A percentile compares a stretch with the other conserved stretches of the same genome.
Conservation (phyloP, 2,329 filamentous ascomycete genomes). For the Microdochium bolleyi region DNA sequence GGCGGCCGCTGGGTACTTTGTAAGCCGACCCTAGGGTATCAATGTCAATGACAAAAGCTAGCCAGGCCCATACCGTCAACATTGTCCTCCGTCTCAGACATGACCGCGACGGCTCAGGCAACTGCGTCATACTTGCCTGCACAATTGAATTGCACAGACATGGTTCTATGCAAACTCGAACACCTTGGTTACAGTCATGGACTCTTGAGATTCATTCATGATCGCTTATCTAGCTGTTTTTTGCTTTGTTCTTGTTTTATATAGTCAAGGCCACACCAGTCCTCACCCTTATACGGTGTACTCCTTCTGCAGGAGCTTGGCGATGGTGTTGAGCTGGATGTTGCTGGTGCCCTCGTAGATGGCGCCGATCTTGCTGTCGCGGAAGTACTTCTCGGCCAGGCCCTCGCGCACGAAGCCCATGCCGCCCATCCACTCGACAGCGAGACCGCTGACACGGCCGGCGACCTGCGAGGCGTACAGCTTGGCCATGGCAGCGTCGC, state of each 20-base stretch:
- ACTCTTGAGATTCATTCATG: no score
- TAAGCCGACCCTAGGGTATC: no score
- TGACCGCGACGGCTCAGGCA: no score
- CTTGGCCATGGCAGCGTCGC: slow-evolving; percentile 97
- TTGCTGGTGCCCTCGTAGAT: slow-evolving; percentile 92
- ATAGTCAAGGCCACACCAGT: no score
- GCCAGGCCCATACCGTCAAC: no score
- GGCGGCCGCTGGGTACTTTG: no score
- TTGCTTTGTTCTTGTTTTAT: not conserved
- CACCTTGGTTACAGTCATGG: no score
- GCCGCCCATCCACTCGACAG: slow-evolving; percentile 98
- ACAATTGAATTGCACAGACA: no score
- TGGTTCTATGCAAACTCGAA: no score
- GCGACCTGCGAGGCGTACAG: slow-evolving; percentile 91
- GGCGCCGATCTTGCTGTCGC: slow-evolving; percentile 96
- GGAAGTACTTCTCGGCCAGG: slow-evolving; percentile 94
- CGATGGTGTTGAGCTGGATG: slow-evolving; percentile 61
- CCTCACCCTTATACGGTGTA: slow-evolving; percentile 34
- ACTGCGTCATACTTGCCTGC: no score
- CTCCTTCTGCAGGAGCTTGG: slow-evolving; percentile 54
- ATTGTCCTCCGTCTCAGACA: no score
- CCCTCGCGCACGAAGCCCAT: slow-evolving; percentile 98
- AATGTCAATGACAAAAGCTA: no score
- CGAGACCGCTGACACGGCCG: slow-evolving; percentile 72
- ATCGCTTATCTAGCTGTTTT: not conserved